These are phyloP conservation scores for Boletus reticulatus DNA, from an alignment of 768 basidiomycete species.

Conservation along the genomic window DNA sequence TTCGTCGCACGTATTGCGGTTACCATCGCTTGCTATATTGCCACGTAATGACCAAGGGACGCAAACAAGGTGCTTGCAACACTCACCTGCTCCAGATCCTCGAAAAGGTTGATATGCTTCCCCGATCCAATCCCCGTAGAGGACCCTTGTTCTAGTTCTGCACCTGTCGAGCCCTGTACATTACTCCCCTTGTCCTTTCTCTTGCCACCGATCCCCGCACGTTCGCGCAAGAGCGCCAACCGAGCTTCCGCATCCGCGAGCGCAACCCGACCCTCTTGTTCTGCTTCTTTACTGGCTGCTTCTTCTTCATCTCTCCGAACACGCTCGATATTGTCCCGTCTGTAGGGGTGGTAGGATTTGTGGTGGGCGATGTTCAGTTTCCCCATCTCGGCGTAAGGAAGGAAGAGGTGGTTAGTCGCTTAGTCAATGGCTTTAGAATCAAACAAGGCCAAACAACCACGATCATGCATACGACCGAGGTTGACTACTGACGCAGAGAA, in stretches of 20 bases:
- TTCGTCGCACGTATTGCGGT: conserved; percentile 48
- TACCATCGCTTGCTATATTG: conserved; percentile 41
- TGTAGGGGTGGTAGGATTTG: conserved; percentile 87
- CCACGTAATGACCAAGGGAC: background rate
- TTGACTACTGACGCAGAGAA: background rate
- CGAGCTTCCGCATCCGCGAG: conserved; percentile 83
- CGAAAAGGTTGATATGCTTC: conserved; percentile 83
- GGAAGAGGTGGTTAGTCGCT: background rate
- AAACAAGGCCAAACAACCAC: conserved; percentile 14
- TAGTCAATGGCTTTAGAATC: conserved; percentile 16
- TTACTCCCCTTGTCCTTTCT: conserved; percentile 36
- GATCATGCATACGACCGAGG: too few species aligned
- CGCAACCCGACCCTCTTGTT: conserved; percentile 69
- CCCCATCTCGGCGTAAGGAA: background rate
- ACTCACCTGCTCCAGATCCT: conserved; percentile 72
- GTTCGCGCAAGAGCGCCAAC: conserved; percentile 59
- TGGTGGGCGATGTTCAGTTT: conserved; percentile 83
- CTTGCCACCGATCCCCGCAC: conserved; percentile 47
- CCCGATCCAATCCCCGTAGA: conserved; percentile 29
- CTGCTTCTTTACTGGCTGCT: conserved; percentile 60
- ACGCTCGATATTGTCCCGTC: conserved; percentile 79
- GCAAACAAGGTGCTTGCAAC: background rate
- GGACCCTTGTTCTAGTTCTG: background rate
- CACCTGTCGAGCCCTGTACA: conserved; percentile 14
- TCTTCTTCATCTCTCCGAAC: conserved; percentile 83